Percentiles rank a stretch among this genome's conserved stretches.
Evolutionary conservation across 805 yeast genomes (phyloP).

Genomic region (Candida nitratophila): DNA sequence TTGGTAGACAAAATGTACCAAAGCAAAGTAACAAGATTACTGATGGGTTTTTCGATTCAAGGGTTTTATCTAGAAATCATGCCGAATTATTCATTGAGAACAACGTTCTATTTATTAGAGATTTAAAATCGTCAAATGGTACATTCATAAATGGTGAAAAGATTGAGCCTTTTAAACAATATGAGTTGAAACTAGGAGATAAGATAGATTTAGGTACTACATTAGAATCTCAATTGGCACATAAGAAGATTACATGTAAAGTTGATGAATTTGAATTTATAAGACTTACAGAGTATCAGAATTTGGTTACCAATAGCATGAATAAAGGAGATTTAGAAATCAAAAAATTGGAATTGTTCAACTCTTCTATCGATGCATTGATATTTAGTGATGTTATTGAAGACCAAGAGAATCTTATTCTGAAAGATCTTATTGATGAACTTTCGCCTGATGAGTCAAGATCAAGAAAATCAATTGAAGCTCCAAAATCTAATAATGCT

Average conservation of each 20-base stretch:
- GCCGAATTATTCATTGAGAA: constrained; percentile 77
- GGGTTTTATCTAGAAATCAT: constrained; percentile 89
- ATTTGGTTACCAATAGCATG: constrained; percentile 15
- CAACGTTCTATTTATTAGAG: constrained; percentile 62
- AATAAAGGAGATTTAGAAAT: constrained; percentile 20
- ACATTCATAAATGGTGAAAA: constrained; percentile 80
- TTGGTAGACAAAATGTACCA: constrained; percentile 85
- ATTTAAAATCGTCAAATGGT: constrained; percentile 89
- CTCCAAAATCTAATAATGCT: background rate
- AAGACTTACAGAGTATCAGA: constrained; percentile 28
- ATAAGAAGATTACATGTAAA: constrained; percentile 78
- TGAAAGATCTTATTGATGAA: constrained; percentile 17
- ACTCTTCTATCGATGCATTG: constrained; percentile 27
- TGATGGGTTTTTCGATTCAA: constrained; percentile 90
- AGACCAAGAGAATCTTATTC: constrained; percentile 23
- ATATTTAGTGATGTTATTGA: constrained; percentile 29
- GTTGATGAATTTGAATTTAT: constrained; percentile 68
- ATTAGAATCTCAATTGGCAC: constrained; percentile 60
- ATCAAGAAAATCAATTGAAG: constrained; percentile 5
- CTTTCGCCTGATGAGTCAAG: constrained; percentile 10
- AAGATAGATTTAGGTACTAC: constrained; percentile 92
- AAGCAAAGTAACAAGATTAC: constrained; percentile 52
- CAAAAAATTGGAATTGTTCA: constrained; percentile 24
- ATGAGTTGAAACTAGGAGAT: constrained; percentile 71
- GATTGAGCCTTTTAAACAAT: constrained; percentile 54